Evolutionary conservation across 768 basidiomycete species (phyloP).

Genomic region (Amanita pseudoporphyria): DNA sequence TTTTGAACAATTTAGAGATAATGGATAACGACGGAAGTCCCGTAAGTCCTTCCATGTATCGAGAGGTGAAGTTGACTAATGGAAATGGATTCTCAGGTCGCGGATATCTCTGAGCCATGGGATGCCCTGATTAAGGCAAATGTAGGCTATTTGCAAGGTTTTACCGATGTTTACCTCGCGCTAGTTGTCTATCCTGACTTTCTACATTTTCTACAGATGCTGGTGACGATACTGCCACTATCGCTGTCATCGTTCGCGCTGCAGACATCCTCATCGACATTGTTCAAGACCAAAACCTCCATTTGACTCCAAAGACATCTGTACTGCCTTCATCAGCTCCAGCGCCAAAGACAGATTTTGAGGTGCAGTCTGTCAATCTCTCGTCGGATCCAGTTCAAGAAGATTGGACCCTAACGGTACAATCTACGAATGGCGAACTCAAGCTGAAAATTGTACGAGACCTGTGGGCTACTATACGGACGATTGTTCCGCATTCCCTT

Average conservation of each 20-base stretch:
- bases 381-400: slow-evolving; percentile 19
- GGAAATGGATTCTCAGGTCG: slow-evolving; percentile 17
- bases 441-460: slow-evolving; percentile 49
- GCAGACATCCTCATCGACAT: slow-evolving; percentile 38
- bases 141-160: slow-evolving; percentile 37
- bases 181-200: slow-evolving; percentile 3
- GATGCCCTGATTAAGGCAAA: slow-evolving; percentile 42
- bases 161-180: slow-evolving; percentile 6
- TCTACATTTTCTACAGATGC: slow-evolving; percentile 23
- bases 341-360: slow-evolving; percentile 8
- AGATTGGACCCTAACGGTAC: neutral
- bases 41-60: slow-evolving; percentile 26
- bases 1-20: slow-evolving; percentile 34
- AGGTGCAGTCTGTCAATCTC: neutral
- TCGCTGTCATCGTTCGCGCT: slow-evolving; percentile 30
- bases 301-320: slow-evolving; percentile 24
- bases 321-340: slow-evolving; percentile 7
- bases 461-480: slow-evolving; percentile 45
- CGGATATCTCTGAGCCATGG: slow-evolving; percentile 48
- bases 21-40: slow-evolving; percentile 35
- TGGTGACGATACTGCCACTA: slow-evolving; percentile 28
- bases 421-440: slow-evolving; percentile 27
- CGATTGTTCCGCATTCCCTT: slow-evolving; percentile 29
- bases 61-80: neutral
- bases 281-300: slow-evolving; percentile 35